Percentiles rank a stretch among this genome's conserved stretches.
These are phyloP conservation scores for Cocos nucifera DNA, from an alignment of 176 grass and related monocot genomes.

Conservation along the genomic window DNA sequence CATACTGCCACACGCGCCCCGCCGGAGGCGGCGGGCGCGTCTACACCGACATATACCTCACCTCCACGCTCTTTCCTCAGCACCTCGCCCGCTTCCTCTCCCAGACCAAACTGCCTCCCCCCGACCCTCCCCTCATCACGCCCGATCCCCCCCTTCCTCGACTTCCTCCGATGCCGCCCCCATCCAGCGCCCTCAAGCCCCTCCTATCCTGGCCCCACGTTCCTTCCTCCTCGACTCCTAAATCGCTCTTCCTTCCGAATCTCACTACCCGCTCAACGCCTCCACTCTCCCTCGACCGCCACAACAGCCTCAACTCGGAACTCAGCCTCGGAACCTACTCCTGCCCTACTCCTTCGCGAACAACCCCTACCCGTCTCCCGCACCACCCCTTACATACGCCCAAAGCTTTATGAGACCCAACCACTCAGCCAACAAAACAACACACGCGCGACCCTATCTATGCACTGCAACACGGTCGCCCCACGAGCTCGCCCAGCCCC, in stretches of 20 bases:
- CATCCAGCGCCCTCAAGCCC: slow-evolving; percentile 31
- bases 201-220: slow-evolving; percentile 72
- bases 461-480: too few species aligned
- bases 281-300: slow-evolving; percentile 32
- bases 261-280: slow-evolving; percentile 59
- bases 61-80: slow-evolving; percentile 85
- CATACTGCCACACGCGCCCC: not conserved
- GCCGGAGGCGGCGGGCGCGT: not conserved
- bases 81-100: slow-evolving; percentile 69
- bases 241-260: slow-evolving; percentile 36
- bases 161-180: slow-evolving; percentile 51
- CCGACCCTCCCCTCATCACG: slow-evolving; percentile 3
- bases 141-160: slow-evolving; percentile 40
- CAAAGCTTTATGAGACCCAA: too few species aligned
- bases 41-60: not conserved
- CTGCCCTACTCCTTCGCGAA: too few species aligned
- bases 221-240: slow-evolving; percentile 30
- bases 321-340: too few species aligned
- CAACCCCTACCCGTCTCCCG: too few species aligned
- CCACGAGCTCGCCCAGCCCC: too few species aligned
- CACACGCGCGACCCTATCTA: too few species aligned
- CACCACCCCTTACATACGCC: too few species aligned
- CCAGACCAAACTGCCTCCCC: too few species aligned
- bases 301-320: too few species aligned
- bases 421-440: too few species aligned